phyloP scores from a whole-genome alignment of 1,284 basidiomycete species.

The Sutorius eximius region DNA sequence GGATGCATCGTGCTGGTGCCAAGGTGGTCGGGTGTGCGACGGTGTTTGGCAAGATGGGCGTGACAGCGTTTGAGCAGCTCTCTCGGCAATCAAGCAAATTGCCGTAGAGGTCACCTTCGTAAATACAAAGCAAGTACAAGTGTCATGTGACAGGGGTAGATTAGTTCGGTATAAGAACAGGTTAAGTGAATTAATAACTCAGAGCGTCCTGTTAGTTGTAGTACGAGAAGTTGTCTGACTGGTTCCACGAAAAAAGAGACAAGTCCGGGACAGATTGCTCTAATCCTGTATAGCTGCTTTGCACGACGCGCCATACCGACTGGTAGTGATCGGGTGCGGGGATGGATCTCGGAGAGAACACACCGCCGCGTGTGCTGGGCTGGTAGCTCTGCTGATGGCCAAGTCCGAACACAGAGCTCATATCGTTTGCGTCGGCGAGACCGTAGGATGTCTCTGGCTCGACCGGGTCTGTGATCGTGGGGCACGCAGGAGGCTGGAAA shows the following conservation, averaged over 20 bases:
- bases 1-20: conserved; percentile 74
- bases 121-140: conserved; percentile 28
- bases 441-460: conserved; percentile 2
- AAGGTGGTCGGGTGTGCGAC: conserved; percentile 73
- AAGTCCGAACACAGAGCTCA: conserved; percentile 3
- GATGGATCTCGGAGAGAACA: neutral
- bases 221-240: conserved; percentile 23
- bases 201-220: conserved; percentile 20
- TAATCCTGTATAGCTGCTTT: neutral
- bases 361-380: neutral
- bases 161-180: conserved; percentile 16
- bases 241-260: conserved; percentile 24
- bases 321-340: conserved; percentile 6
- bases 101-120: conserved; percentile 7
- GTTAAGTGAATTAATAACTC: conserved; percentile 35
- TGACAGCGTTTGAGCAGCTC: conserved; percentile 61
- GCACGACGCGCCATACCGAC: conserved; percentile 15
- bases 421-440: neutral
- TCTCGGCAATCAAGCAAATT: conserved; percentile 1
- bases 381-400: conserved; percentile 11
- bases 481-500: conserved; percentile 3
- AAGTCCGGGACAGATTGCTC: conserved; percentile 14
- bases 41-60: conserved; percentile 64
- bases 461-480: neutral
- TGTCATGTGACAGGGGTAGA: conserved; percentile 5